Base-by-base conservation (phyloP, 2,329 filamentous ascomycete genomes). In the Nigrospora oryzae region DNA sequence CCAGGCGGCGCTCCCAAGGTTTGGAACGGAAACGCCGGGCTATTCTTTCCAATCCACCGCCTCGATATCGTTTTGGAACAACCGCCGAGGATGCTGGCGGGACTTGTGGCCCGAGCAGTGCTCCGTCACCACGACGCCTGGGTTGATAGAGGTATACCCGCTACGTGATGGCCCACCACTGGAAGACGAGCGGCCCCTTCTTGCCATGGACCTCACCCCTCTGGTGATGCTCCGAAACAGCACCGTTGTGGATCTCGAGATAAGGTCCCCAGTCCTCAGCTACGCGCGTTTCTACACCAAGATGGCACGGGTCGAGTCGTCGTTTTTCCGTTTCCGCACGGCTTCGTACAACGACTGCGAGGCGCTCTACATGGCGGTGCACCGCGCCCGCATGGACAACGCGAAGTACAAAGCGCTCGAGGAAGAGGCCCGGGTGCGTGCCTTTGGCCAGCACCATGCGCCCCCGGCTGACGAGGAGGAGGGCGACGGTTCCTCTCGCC, bases 231-330 rank as follows among this genome's bases (percentile, higher is more conserved):
- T 97, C 49, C 81, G 91, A 50, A 85, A 91, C 57, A 93, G 90
- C 56, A 98, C 89, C 17, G 87, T 86, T 4, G 79, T 98, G 31
- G 93, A 98, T 61, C 87, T 98, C 44, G 93, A 94, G 52, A 88
- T 98, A 51, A 85, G 89, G 41, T 96, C 91, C 7, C 88, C 88
- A 2, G 85, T 90, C 23, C 85, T 86, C 7, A 61, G 74, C 32
- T 79, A 63, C 48, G 59, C 60, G 15, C 53, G 56, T 37, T 63
- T 73, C 17, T 73, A 86, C 50, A 89, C 86, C 5, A 79, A 80
- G 54, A 75, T 95, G 46, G 77, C 73, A 47, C 76, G 68, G 67
- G 58, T 83, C 42, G 83, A 82, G 13, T 74, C 74, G 31, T 73
- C 69, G 55, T 93, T 94, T 60, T 87, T 95, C 67, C 91, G 94